phyloP scores from a whole-genome alignment of 106 monocot species.

The Chionographis japonica region DNA sequence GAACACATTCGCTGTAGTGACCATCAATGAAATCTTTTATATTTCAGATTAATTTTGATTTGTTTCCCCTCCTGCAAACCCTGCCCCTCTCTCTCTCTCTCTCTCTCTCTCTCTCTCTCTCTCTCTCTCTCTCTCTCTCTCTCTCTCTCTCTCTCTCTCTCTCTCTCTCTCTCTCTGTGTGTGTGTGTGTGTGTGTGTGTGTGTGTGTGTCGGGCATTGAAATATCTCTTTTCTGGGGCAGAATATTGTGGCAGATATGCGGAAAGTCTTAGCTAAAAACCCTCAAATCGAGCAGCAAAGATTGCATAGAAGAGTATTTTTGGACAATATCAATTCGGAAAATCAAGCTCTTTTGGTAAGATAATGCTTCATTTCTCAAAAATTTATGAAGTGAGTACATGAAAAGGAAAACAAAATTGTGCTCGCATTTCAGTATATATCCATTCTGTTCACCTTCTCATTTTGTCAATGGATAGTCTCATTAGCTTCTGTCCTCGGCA shows the following conservation, averaged over 20 bases:
- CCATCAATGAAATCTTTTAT: background rate
- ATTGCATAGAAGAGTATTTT: constrained; percentile 92
- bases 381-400: background rate
- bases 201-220: background rate
- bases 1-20: background rate
- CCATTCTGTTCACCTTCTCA: no score
- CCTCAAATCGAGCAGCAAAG: constrained; percentile 98
- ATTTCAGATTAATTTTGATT: background rate
- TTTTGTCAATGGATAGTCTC: no score
- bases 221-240: constrained; percentile 19
- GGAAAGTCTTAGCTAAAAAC: constrained; percentile 97
- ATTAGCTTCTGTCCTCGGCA: no score
- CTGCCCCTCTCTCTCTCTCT: background rate
- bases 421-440: no score
- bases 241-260: constrained; percentile 98
- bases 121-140: background rate
- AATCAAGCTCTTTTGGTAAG: constrained; percentile 95
- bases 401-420: no score
- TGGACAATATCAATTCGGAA: constrained; percentile 91
- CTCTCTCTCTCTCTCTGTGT: background rate
- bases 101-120: background rate
- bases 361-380: background rate
- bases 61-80: background rate
- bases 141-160: background rate
- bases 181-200: background rate